Conservation (phyloP, 345 rosid species). For the Physaria fendleri region DNA sequence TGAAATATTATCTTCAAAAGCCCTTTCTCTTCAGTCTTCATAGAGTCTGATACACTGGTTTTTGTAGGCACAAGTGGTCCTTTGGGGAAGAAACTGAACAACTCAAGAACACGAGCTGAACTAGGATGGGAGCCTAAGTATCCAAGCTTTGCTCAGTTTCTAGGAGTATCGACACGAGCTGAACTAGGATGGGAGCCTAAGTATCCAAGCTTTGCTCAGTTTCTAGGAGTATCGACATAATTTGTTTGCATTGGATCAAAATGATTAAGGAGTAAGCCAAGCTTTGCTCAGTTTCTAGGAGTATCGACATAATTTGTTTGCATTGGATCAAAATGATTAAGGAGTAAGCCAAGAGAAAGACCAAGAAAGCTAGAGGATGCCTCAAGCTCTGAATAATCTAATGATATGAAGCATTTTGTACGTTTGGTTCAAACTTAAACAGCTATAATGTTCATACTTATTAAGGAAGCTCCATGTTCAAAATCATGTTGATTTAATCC, state of each 20-base stretch:
- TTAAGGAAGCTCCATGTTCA: background rate
- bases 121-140: constrained; percentile 89
- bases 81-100: constrained; percentile 81
- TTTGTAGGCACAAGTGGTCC: constrained; percentile 76
- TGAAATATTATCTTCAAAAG: background rate
- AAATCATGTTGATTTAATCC: background rate
- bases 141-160: constrained; percentile 72
- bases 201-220: constrained; percentile 72
- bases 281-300: too few species aligned
- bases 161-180: constrained; percentile 62
- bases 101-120: constrained; percentile 60
- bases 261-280: background rate
- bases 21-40: background rate
- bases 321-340: background rate
- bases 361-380: background rate
- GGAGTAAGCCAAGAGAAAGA: background rate
- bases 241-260: background rate
- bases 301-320: constrained; percentile 28
- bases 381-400: background rate
- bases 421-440: background rate
- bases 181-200: constrained; percentile 92
- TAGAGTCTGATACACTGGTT: constrained; percentile 3
- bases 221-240: constrained; percentile 76
- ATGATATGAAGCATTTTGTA: background rate
- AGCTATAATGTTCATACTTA: background rate